A percentile compares a stretch with the other conserved stretches of the same genome.
These are phyloP conservation scores for Diaporthe amygdali DNA, from an alignment of 2,329 filamentous ascomycete species.

Conservation along the genomic window DNA sequence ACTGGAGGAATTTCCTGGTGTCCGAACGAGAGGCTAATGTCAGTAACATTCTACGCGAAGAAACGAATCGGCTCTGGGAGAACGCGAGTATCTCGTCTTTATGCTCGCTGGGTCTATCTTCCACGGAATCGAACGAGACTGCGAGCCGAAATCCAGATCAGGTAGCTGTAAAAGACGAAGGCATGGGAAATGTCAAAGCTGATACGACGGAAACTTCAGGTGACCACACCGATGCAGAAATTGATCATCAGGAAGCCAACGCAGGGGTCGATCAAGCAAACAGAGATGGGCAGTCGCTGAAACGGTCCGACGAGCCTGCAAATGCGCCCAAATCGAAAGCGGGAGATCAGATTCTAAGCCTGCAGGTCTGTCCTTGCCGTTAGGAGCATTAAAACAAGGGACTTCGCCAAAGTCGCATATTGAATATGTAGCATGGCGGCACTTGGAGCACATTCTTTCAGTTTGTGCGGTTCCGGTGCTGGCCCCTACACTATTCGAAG, in stretches of 20 bases:
- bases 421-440: constrained; percentile 14
- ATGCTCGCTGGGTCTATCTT: not conserved
- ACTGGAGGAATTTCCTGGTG: constrained; percentile 6
- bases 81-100: not conserved
- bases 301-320: not conserved
- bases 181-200: not conserved
- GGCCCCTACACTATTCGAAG: no score
- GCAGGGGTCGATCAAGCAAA: not conserved
- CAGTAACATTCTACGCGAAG: not conserved
- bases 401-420: not conserved
- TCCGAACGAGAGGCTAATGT: not conserved
- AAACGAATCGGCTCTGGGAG: not conserved
- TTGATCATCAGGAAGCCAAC: no score
- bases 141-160: no score
- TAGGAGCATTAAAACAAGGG: not conserved
- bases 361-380: not conserved
- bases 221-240: not conserved
- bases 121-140: not conserved
- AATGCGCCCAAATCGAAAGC: not conserved
- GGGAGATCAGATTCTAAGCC: not conserved
- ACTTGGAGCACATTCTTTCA: constrained; percentile 19
- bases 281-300: not conserved
- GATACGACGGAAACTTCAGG: not conserved
- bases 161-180: not conserved
- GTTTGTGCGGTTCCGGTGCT: constrained; percentile 5